A percentile compares a stretch with the other conserved stretches of the same genome.
Conservation (phyloP, 208 protist species). For the Acanthamoeba sp. region DNA sequence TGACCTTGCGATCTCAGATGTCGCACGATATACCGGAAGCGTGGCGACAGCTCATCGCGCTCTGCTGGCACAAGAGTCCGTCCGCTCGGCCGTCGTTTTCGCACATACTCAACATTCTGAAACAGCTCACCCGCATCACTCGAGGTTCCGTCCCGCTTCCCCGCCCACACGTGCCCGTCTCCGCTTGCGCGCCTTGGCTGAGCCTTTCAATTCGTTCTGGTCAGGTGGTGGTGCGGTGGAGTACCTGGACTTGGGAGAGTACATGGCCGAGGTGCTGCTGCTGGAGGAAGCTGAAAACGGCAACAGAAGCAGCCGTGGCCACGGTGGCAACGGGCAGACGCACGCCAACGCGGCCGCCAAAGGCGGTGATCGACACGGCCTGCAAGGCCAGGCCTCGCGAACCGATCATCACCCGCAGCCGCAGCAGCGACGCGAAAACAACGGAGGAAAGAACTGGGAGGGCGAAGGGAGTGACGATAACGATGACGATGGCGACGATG, state of each 20-base stretch:
- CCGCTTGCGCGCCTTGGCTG: neutral
- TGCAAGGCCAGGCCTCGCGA: neutral
- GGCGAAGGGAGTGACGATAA: neutral
- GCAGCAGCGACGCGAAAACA: no score
- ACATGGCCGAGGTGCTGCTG: constrained; percentile 18
- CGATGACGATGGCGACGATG: neutral
- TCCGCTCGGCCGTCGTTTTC: neutral
- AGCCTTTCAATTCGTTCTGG: neutral
- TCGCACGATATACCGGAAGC: constrained; percentile 53
- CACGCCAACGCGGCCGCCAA: no score
- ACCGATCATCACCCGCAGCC: no score
- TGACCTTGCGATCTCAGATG: constrained; percentile 39
- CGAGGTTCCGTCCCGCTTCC: neutral
- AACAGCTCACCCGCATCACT: constrained; percentile 2
- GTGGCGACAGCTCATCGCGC: constrained; percentile 53
- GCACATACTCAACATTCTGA: constrained; percentile 13
- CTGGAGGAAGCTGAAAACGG: constrained; percentile 52
- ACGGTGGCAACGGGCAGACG: neutral
- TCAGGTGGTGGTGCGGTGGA: neutral
- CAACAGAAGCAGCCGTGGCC: neutral
- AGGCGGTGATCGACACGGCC: no score
- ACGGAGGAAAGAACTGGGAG: neutral
- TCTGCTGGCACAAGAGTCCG: constrained; percentile 32
- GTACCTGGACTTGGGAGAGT: constrained; percentile 17
- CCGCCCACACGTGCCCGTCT: neutral